phyloP scores from a whole-genome alignment of 2,329 filamentous ascomycete genomes.

The Juglanconis juglandina region DNA sequence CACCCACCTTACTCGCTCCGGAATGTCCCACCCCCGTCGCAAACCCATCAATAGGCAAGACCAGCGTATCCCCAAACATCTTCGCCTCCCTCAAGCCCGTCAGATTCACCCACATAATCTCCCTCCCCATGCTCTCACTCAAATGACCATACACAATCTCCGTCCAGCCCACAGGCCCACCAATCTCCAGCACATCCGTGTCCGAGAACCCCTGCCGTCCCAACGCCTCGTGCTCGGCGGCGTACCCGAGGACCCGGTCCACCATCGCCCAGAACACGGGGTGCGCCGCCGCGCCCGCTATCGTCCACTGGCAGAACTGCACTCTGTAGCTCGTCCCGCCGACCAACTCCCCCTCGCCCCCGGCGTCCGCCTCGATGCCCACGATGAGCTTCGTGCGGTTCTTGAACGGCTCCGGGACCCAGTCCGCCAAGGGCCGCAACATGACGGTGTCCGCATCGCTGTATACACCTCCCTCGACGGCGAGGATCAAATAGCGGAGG shows the following conservation, averaged over 20 bases:
- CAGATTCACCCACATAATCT: conserved; percentile 3
- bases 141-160: conserved; percentile 11
- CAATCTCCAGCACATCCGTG: conserved; percentile 13
- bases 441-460: conserved; percentile 60
- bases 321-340: conserved; percentile 27
- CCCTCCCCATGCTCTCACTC: conserved; percentile 15
- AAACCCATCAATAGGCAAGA: conserved; percentile 24
- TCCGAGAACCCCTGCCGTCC: conserved; percentile 20
- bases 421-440: conserved; percentile 42
- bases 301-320: conserved; percentile 35
- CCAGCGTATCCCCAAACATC: conserved; percentile 22
- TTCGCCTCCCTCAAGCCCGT: conserved; percentile 19
- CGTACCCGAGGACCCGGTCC: conserved; percentile 21
- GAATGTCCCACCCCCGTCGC: conserved; percentile 20
- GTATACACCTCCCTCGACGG: conserved; percentile 41
- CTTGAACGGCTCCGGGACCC: conserved; percentile 23
- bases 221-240: background rate
- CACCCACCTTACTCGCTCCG: conserved; percentile 7
- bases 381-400: conserved; percentile 25
- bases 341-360: background rate
- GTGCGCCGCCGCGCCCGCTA: conserved; percentile 30
- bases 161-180: conserved; percentile 17
- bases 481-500: conserved; percentile 28
- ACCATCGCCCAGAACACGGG: conserved; percentile 29
- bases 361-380: conserved; percentile 31